phyloP scores from a whole-genome alignment of 2,329 filamentous ascomycete species.

The Apiospora sp. region DNA sequence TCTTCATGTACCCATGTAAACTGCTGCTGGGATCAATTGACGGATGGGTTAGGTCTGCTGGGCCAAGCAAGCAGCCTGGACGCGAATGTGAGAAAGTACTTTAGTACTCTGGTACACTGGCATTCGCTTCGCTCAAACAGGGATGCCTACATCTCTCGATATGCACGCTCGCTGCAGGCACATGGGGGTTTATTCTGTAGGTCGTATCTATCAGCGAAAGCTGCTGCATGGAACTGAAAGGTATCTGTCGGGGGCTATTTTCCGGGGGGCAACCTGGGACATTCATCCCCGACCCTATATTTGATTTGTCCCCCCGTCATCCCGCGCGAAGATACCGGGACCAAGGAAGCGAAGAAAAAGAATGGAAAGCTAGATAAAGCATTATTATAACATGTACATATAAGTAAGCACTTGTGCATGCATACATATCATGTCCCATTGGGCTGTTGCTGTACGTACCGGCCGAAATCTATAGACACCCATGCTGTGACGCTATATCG shows the following conservation, averaged over 20 bases:
- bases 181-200: background rate
- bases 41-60: background rate
- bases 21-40: background rate
- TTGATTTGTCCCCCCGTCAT: background rate
- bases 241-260: slow-evolving; percentile 19
- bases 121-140: slow-evolving; percentile 9
- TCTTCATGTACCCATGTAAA: background rate
- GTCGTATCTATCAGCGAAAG: slow-evolving; percentile 17
- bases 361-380: background rate
- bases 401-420: background rate
- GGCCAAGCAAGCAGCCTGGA: slow-evolving; percentile 5
- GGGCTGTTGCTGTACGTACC: background rate
- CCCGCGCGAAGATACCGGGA: background rate
- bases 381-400: background rate
- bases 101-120: background rate
- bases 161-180: slow-evolving; percentile 15
- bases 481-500: background rate
- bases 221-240: slow-evolving; percentile 20
- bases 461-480: background rate
- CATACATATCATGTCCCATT: background rate
- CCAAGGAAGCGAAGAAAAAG: background rate
- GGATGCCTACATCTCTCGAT: background rate
- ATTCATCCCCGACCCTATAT: background rate
- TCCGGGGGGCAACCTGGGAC: background rate
- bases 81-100: slow-evolving; percentile 1